A percentile compares a stretch with the other conserved stretches of the same genome.
Conservation (phyloP, 306 rosid genomes). For the Vicia sativa region DNA sequence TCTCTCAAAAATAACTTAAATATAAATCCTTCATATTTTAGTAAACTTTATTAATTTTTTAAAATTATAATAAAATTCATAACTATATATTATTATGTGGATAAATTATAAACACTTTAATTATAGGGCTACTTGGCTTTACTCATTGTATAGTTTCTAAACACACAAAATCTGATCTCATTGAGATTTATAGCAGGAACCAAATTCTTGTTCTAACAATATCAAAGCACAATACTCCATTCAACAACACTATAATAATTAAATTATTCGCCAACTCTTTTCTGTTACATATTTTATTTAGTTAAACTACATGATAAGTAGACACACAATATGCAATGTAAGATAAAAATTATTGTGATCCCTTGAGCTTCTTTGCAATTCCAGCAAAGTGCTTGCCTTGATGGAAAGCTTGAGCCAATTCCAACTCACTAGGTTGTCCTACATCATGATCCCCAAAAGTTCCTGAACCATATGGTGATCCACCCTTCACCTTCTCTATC, state of each 20-base stretch:
- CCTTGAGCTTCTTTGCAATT: conserved; percentile 89
- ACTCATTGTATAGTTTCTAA: no score
- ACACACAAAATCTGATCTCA: no score
- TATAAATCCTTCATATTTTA: no score
- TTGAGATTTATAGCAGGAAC: no score
- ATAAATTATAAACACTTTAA: no score
- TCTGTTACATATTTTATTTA: neutral
- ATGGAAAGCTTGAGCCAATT: conserved; percentile 89
- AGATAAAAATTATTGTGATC: conserved; percentile 47
- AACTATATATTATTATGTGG: no score
- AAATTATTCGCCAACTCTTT: neutral
- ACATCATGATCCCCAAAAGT: conserved; percentile 85
- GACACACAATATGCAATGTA: neutral
- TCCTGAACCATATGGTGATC: conserved; percentile 89
- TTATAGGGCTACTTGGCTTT: no score
- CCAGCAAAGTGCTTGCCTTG: conserved; percentile 84
- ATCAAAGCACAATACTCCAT: no score
- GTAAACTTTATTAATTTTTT: no score
- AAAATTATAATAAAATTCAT: no score
- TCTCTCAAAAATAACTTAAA: no score
- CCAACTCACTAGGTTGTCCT: conserved; percentile 82
- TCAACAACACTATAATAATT: neutral
- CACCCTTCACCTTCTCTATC: conserved; percentile 83
- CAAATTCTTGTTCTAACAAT: no score
- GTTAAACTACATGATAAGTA: neutral